These are phyloP conservation scores for Rosa multiflora DNA, from an alignment of 306 rosid species.

Conservation along the genomic window DNA sequence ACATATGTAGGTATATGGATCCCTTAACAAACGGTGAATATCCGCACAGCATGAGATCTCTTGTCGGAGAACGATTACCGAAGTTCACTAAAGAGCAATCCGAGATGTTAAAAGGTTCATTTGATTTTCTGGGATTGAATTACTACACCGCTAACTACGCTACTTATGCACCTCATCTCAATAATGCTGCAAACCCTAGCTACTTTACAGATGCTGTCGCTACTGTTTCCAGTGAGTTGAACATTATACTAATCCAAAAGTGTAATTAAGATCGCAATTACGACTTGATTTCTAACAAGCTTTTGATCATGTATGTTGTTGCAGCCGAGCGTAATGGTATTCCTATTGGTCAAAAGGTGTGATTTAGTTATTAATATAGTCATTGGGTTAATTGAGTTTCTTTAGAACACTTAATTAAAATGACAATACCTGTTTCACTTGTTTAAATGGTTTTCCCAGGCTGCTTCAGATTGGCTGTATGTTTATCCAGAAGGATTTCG, in stretches of 20 bases:
- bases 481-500: conserved; percentile 31
- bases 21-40: conserved; percentile 60
- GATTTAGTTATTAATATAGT: neutral
- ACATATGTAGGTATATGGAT: conserved; percentile 51
- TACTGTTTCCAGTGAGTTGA: conserved; percentile 33
- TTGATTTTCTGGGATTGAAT: conserved; percentile 64
- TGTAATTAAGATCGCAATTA: neutral
- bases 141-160: conserved; percentile 52
- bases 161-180: conserved; percentile 20
- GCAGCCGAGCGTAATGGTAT: conserved; percentile 43
- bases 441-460: neutral
- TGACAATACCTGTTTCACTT: neutral
- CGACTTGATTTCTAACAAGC: neutral
- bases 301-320: neutral
- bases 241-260: neutral
- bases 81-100: conserved; percentile 54
- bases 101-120: conserved; percentile 46
- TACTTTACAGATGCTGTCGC: conserved; percentile 36
- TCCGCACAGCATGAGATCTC: conserved; percentile 54
- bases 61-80: conserved; percentile 54
- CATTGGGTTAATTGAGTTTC: neutral
- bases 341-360: conserved; percentile 47
- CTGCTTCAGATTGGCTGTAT: conserved; percentile 27
- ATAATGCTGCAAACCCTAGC: conserved; percentile 25
- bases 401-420: neutral